Conservation (phyloP, 495 filamentous ascomycete species). For the Podospora pseudopauciseta region DNA sequence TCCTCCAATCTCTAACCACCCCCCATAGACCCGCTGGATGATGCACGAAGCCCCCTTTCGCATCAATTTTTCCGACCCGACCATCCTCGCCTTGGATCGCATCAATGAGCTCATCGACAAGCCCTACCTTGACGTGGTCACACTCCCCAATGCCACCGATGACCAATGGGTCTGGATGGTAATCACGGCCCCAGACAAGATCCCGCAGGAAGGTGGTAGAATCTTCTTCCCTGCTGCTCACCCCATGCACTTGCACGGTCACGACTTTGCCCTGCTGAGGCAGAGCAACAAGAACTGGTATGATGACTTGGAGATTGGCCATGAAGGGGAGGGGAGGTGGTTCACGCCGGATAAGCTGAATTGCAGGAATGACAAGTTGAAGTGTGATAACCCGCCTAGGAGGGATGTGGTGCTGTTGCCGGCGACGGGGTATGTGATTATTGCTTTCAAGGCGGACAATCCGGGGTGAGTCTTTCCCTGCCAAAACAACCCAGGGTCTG, state of each 20-base stretch:
- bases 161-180: conserved; percentile 21
- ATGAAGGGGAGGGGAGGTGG: conserved; percentile 4
- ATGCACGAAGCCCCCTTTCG: conserved; percentile 24
- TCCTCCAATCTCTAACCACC: no score
- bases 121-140: conserved; percentile 12
- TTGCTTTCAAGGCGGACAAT: conserved; percentile 39
- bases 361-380: conserved; percentile 14
- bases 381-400: conserved; percentile 27
- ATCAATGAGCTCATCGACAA: neutral
- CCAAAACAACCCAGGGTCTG: neutral
- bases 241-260: conserved; percentile 54
- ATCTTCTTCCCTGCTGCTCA: conserved; percentile 27
- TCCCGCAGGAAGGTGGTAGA: neutral
- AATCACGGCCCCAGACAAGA: conserved; percentile 15
- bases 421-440: conserved; percentile 27
- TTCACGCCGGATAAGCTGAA: neutral
- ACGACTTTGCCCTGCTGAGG: conserved; percentile 55
- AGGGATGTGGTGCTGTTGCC: conserved; percentile 36
- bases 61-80: conserved; percentile 42
- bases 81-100: conserved; percentile 16
- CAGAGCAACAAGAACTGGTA: conserved; percentile 12
- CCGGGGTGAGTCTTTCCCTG: conserved; percentile 9
- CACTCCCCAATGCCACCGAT: neutral
- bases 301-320: conserved; percentile 1
- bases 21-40: conserved; percentile 8